A percentile compares a stretch with the other conserved stretches of the same genome.
Evolutionary conservation across 495 filamentous ascomycete genomes (phyloP).

Genomic region (Baudoinia panamericana): DNA sequence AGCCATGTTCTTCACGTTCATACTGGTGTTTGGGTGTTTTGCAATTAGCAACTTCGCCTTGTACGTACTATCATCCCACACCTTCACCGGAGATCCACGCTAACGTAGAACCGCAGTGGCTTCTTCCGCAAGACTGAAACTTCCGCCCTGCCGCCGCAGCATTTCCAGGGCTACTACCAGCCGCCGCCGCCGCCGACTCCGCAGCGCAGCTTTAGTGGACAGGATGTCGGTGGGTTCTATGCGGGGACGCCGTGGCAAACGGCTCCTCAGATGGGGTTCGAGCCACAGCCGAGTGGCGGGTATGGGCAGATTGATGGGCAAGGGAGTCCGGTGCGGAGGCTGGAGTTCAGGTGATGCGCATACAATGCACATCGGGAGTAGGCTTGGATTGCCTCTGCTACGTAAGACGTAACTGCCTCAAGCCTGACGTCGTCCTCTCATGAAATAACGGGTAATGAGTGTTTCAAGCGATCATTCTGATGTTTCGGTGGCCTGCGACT

Average conservation of each 20-base stretch:
- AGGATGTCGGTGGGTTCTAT: conserved; percentile 6
- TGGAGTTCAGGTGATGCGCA: conserved; percentile 7
- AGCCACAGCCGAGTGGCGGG: conserved; percentile 20
- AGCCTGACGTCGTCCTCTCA: no score
- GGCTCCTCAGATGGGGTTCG: conserved; percentile 8
- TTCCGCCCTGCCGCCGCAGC: conserved; percentile 12
- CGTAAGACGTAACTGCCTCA: no score
- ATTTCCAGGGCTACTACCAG: conserved; percentile 15
- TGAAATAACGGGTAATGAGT: no score
- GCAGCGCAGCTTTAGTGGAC: conserved; percentile 25
- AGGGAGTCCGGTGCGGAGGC: conserved; percentile 19
- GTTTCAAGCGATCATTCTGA: no score
- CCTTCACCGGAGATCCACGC: no score
- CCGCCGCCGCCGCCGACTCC: conserved; percentile 27
- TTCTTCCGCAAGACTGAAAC: conserved; percentile 15
- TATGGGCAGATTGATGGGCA: conserved; percentile 18
- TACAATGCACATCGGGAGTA: conserved; percentile 6
- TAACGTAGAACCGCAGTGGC: conserved; percentile 18
- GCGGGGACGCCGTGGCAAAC: conserved; percentile 14
- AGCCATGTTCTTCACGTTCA: conserved; percentile 46
- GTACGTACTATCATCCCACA: no score
- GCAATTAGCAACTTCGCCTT: conserved; percentile 46
- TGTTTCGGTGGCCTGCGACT: not conserved
- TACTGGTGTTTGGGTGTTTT: conserved; percentile 43
- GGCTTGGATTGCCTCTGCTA: no score